Evolutionary conservation across 1,284 basidiomycete species (phyloP), one percentile per base, ranked within the genome.

Genomic region (Apiotrichum mycotoxinovorans): DNA sequence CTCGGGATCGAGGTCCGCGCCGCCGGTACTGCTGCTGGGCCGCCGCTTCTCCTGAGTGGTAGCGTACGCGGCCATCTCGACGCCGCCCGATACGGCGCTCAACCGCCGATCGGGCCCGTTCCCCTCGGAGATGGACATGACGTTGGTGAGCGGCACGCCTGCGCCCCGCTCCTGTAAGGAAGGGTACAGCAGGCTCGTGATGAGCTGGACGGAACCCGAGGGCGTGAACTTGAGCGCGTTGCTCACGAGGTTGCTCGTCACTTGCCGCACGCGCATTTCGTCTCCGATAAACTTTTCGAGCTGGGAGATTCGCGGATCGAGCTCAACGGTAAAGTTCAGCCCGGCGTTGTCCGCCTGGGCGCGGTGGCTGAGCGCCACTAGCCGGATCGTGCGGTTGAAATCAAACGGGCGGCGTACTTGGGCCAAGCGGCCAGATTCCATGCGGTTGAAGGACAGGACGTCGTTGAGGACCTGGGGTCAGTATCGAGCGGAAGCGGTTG

Each of bases 301-400:
- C 66, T 83, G 78, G 65, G 93, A 90, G 57, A 93, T 88, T 40
- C 80, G 80, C 35, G 78, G 79, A 70, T 93, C 91, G 18, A 93
- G 79, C 47, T 85, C 81, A 8, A 84, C 85, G 47, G 84, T 79
- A 56, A 93, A 82, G 57, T 84, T 79, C 43, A 92, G 80, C 30
- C 82, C 82, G 25, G 87, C 82, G 27, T 87, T 86, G 58, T 89
- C 81, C 0, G 88, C 87, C 40, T 87, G 86, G 60, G 91, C 78
- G 46, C 84, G 82, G 35, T 93, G 80, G 4, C 89, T 87, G 3
- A 88, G 82, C 57, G 91, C 84, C 60, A 91, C 82, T 3, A 87
- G 87, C n/a, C 85, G 84, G 79, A 93, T 86, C 40, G 87, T 85
- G 65, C 87, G 84, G 73, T 93, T 89, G 68, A 93, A 88, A 20